Evolutionary conservation across 1,284 basidiomycete genomes (phyloP).

Genomic region (Rhodotorula sp.): DNA sequence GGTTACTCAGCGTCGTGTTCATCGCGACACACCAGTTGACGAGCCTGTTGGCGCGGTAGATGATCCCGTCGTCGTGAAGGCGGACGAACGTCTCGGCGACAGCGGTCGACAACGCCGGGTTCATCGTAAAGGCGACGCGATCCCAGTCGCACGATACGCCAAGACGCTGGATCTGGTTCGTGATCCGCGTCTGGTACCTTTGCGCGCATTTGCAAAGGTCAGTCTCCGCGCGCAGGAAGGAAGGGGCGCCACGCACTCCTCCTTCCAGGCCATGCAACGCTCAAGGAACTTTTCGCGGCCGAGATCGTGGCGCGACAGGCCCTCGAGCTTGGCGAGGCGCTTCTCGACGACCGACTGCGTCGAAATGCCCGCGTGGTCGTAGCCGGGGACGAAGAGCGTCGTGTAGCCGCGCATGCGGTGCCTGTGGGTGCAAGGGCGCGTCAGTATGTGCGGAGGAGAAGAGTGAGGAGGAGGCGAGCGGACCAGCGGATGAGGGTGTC

Average conservation of each 20-base stretch:
- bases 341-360: slow-evolving; percentile 98
- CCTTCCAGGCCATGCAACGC: slow-evolving; percentile 95
- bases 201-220: not conserved
- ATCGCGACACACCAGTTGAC: slow-evolving; percentile 98
- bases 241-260: slow-evolving; percentile 65
- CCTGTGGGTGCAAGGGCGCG: slow-evolving; percentile 55
- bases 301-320: slow-evolving; percentile 86
- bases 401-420: slow-evolving; percentile 96
- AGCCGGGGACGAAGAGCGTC: slow-evolving; percentile 88
- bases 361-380: slow-evolving; percentile 98
- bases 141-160: slow-evolving; percentile 95
- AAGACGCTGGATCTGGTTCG: slow-evolving; percentile 82
- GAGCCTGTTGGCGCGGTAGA: slow-evolving; percentile 95
- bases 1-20: slow-evolving; percentile 94
- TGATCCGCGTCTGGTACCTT: slow-evolving; percentile 90
- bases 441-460: not conserved
- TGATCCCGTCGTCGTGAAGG: slow-evolving; percentile 86
- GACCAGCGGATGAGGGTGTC: slow-evolving; percentile 85
- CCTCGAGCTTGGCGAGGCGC: slow-evolving; percentile 78
- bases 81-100: slow-evolving; percentile 90
- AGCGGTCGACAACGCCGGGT: slow-evolving; percentile 79
- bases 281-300: slow-evolving; percentile 90
- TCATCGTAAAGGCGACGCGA: slow-evolving; percentile 94
- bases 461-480: slow-evolving; percentile 45
- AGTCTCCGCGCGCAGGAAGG: slow-evolving; percentile 42